Conservation (phyloP, 352 stramenopile species). For the Thalassiosira mediterranea region DNA sequence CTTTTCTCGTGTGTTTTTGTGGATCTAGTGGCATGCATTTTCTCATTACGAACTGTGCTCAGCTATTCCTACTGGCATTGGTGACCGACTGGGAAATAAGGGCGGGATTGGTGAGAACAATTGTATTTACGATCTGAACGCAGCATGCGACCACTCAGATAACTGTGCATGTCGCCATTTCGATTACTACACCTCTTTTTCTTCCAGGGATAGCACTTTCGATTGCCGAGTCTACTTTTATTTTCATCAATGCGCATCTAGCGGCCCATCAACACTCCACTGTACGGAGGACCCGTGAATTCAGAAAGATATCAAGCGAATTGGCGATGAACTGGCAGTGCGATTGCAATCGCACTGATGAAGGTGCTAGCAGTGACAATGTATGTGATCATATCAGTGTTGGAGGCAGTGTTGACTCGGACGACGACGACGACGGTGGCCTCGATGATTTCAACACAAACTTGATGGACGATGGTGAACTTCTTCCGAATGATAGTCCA, state of each 20-base stretch:
- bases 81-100: constrained; percentile 88
- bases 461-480: constrained; percentile 34
- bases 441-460: constrained; percentile 11
- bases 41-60: no score
- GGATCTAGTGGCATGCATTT: no score
- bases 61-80: constrained; percentile 88
- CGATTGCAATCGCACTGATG: background rate
- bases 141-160: no score
- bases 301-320: constrained; percentile 62
- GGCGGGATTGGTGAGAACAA: constrained; percentile 88
- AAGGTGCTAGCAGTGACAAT: constrained; percentile 6
- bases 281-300: constrained; percentile 88
- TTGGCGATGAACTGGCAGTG: constrained; percentile 18
- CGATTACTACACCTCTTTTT: no score
- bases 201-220: constrained; percentile 86
- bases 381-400: background rate
- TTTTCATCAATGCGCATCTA: constrained; percentile 91
- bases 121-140: no score
- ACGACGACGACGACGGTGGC: background rate
- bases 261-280: constrained; percentile 89
- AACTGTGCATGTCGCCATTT: no score
- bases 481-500: constrained; percentile 3
- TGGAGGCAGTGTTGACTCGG: background rate
- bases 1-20: no score
- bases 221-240: constrained; percentile 86